Evolutionary conservation across 2,329 filamentous ascomycete species (phyloP).

Genomic region (Plectosphaerella plurivora): DNA sequence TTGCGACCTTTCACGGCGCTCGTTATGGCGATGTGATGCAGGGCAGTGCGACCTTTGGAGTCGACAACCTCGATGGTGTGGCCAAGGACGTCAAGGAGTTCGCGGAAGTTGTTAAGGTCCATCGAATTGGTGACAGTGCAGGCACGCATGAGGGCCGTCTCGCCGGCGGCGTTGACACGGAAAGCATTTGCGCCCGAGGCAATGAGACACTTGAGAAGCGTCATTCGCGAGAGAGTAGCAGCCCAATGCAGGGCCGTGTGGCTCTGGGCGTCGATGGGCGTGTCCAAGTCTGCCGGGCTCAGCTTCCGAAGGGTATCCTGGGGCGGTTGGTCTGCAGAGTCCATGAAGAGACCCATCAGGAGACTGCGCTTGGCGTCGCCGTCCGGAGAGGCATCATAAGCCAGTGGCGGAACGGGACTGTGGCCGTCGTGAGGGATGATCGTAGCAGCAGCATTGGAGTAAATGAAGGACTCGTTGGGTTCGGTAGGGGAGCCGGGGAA

Average conservation of each 20-base stretch:
- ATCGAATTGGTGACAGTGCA: constrained; percentile 92
- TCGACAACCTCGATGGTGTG: constrained; percentile 89
- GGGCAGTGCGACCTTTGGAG: constrained; percentile 80
- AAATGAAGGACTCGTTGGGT: constrained; percentile 74
- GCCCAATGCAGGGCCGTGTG: constrained; percentile 97
- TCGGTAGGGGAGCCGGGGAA: constrained; percentile 73
- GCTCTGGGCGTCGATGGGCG: constrained; percentile 82
- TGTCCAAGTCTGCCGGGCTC: constrained; percentile 77
- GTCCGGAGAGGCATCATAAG: constrained; percentile 55
- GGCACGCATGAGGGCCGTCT: constrained; percentile 89
- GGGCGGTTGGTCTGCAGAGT: constrained; percentile 66
- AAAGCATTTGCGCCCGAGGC: constrained; percentile 81
- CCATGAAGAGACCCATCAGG: constrained; percentile 78
- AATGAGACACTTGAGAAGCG: constrained; percentile 76
- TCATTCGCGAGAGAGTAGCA: constrained; percentile 81
- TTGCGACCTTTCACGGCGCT: constrained; percentile 93
- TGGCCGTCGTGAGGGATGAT: constrained; percentile 36
- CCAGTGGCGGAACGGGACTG: constrained; percentile 61
- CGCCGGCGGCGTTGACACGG: constrained; percentile 82
- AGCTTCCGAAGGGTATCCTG: constrained; percentile 75
- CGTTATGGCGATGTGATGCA: constrained; percentile 94
- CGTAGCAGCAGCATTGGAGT: constrained; percentile 45
- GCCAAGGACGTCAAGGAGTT: constrained; percentile 82
- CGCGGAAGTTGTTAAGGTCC: constrained; percentile 85
- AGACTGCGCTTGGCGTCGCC: constrained; percentile 77